Percentiles rank a stretch among this genome's conserved stretches.
phyloP scores from a whole-genome alignment of 2,329 filamentous ascomycete genomes.

The Microcyclosporella mali region DNA sequence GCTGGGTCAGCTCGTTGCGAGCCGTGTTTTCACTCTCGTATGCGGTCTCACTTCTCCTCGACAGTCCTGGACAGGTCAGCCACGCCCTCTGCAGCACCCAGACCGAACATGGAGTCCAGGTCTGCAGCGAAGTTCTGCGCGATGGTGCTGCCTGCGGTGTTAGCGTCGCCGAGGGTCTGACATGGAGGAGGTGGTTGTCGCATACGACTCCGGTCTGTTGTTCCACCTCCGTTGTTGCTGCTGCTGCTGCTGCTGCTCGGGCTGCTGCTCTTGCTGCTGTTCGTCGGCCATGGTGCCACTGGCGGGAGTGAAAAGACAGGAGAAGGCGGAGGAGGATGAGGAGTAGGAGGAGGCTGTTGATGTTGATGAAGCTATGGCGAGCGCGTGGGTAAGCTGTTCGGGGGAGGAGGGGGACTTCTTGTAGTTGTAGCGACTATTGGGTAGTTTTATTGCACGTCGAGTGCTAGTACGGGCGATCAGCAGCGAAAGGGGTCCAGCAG shows the following conservation, averaged over 20 bases:
- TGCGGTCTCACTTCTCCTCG: slow-evolving; percentile 64
- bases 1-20: slow-evolving; percentile 2
- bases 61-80: slow-evolving; percentile 69
- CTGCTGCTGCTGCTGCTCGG: neutral
- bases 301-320: neutral
- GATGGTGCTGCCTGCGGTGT: slow-evolving; percentile 59
- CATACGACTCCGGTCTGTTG: slow-evolving; percentile 25
- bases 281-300: slow-evolving; percentile 9
- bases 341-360: neutral
- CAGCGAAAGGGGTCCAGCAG: too few relatives aligned
- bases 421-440: too few relatives aligned
- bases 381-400: too few relatives aligned
- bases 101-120: slow-evolving; percentile 81
- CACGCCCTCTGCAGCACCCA: slow-evolving; percentile 69
- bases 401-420: too few relatives aligned
- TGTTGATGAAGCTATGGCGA: neutral
- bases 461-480: too few relatives aligned
- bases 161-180: neutral
- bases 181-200: neutral
- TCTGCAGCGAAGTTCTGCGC: slow-evolving; percentile 81
- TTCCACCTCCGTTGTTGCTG: slow-evolving; percentile 3
- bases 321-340: neutral
- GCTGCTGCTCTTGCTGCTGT: slow-evolving; percentile 1
- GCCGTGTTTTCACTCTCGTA: neutral
- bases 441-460: too few relatives aligned